These are phyloP conservation scores for Toxicodendron radicans DNA, from an alignment of 345 rosid species.

Conservation along the genomic window DNA sequence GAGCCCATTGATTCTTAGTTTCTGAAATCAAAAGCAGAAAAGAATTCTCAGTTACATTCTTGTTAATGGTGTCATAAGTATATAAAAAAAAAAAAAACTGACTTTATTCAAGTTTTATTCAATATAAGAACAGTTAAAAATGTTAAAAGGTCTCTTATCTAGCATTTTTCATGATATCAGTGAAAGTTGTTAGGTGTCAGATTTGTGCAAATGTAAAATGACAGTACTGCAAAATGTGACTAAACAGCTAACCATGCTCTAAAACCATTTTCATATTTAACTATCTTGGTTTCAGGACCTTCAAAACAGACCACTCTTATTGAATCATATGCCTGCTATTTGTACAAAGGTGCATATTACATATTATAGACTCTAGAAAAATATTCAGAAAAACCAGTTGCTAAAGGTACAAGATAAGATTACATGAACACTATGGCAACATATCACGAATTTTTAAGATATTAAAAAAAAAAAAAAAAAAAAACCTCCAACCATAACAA, in stretches of 20 bases:
- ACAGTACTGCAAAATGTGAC: not conserved
- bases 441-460: not conserved
- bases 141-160: not conserved
- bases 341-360: not conserved
- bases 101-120: not conserved
- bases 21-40: conserved; percentile 48
- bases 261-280: not conserved
- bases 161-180: not conserved
- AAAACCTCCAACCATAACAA: not conserved
- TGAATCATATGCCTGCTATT: not conserved
- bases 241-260: not conserved
- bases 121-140: not conserved
- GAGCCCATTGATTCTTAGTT: conserved; percentile 99
- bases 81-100: too few species aligned
- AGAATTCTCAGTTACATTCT: conserved; percentile 3
- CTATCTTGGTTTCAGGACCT: not conserved
- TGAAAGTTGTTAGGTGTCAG: not conserved
- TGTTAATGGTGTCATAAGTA: not conserved
- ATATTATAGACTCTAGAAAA: not conserved
- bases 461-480: not conserved
- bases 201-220: not conserved
- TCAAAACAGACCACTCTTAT: not conserved
- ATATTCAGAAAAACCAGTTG: not conserved
- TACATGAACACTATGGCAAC: conserved; percentile 4
- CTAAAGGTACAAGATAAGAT: not conserved